A percentile compares a stretch with the other conserved stretches of the same genome.
These are phyloP conservation scores for Carex littledalei DNA, from an alignment of 176 grass and related monocot genomes.

Conservation along the genomic window DNA sequence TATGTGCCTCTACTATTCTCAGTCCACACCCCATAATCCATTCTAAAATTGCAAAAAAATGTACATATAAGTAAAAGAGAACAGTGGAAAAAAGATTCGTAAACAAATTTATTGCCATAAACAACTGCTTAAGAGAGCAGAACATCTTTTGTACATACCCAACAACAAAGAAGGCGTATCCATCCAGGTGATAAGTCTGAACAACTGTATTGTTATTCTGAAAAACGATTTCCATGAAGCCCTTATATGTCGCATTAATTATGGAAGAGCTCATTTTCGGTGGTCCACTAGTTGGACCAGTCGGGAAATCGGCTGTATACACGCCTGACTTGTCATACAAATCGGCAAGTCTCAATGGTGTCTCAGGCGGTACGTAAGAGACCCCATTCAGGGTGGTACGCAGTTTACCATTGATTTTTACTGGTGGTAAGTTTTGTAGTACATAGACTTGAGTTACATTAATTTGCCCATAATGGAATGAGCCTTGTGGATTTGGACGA, in stretches of 20 bases:
- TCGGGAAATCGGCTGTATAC: slow-evolving; percentile 81
- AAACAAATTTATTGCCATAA: neutral
- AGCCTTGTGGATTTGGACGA: slow-evolving; percentile 94
- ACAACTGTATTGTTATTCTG: slow-evolving; percentile 86
- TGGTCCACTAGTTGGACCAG: slow-evolving; percentile 42
- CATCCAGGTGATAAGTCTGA: slow-evolving; percentile 89
- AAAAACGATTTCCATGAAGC: slow-evolving; percentile 93
- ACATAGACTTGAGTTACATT: slow-evolving; percentile 85
- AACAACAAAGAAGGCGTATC: slow-evolving; percentile 81
- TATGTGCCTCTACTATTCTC: slow-evolving; percentile 66
- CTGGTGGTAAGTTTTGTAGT: slow-evolving; percentile 58
- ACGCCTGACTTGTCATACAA: slow-evolving; percentile 50
- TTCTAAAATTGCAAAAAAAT: slow-evolving; percentile 39
- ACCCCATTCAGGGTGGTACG: slow-evolving; percentile 69
- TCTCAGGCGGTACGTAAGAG: slow-evolving; percentile 61
- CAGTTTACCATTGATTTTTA: slow-evolving; percentile 56
- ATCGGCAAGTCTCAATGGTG: slow-evolving; percentile 81
- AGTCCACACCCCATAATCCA: slow-evolving; percentile 95
- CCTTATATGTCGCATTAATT: slow-evolving; percentile 76
- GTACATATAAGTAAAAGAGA: neutral
- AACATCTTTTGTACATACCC: slow-evolving; percentile 37
- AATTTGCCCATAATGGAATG: slow-evolving; percentile 81
- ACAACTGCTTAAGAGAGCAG: neutral
- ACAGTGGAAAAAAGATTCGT: neutral
- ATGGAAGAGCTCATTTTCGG: slow-evolving; percentile 50